phyloP scores from a whole-genome alignment of 1,139 yeast genomes.

The Fermentozyma sake region DNA sequence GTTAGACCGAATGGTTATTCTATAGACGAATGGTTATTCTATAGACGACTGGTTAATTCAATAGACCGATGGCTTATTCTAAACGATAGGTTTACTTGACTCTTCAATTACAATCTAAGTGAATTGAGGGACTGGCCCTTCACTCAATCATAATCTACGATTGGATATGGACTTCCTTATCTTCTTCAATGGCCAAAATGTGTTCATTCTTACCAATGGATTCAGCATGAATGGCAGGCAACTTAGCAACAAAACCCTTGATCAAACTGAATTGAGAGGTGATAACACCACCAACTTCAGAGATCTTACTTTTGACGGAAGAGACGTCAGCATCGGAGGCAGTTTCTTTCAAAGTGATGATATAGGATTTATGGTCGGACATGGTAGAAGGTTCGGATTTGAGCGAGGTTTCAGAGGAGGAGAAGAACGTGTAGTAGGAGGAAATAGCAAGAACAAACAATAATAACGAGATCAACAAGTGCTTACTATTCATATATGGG shows the following conservation, averaged over 20 bases:
- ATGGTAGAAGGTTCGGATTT: constrained; percentile 6
- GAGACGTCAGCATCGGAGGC: constrained; percentile 27
- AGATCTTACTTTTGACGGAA: constrained; percentile 27
- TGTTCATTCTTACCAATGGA: constrained; percentile 39
- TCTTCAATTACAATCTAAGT: too few species aligned
- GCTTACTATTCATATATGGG: too few species aligned
- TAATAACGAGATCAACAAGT: not conserved
- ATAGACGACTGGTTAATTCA: too few species aligned
- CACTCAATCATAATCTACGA: too few species aligned
- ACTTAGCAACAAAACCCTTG: constrained; percentile 58
- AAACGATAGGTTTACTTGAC: too few species aligned
- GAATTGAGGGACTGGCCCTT: too few species aligned
- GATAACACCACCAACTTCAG: constrained; percentile 57
- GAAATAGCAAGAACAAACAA: constrained; percentile 1
- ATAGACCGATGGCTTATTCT: too few species aligned
- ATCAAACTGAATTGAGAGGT: constrained; percentile 62
- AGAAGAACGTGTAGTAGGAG: constrained; percentile 1
- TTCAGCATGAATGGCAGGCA: constrained; percentile 46
- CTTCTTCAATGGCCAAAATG: constrained; percentile 56
- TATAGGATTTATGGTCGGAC: constrained; percentile 27
- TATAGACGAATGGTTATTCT: too few species aligned
- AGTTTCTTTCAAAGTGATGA: constrained; percentile 35
- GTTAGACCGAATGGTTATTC: too few species aligned
- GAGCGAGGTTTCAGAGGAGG: constrained; percentile 2
- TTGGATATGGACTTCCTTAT: constrained; percentile 52